phyloP scores from a whole-genome alignment of 192 early-diverging fungal genomes.

The Glomus cerebriforme region DNA sequence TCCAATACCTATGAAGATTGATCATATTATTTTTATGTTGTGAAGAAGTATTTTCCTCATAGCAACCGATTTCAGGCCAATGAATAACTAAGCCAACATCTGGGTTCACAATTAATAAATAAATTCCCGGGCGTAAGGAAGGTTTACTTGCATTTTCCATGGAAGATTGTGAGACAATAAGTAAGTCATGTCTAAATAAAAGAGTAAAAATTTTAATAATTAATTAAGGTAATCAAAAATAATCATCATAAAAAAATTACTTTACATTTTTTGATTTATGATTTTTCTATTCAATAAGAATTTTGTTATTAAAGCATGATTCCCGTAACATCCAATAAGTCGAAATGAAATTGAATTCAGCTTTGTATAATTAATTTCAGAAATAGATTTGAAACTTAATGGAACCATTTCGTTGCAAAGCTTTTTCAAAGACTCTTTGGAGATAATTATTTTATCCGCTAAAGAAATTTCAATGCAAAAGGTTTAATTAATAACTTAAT shows the following conservation, averaged over 20 bases:
- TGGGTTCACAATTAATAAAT: not conserved
- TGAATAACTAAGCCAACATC: slow-evolving; percentile 21
- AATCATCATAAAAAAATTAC: not conserved
- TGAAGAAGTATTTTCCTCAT: slow-evolving; percentile 27
- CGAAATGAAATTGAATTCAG: not conserved
- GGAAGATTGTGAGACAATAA: not conserved
- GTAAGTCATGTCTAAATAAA: not conserved
- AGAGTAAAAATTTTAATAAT: no score
- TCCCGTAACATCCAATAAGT: slow-evolving; percentile 27
- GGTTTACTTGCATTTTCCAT: not conserved
- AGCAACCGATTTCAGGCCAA: slow-evolving; percentile 28
- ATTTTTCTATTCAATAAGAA: not conserved
- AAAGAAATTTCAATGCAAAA: not conserved
- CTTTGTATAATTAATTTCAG: slow-evolving; percentile 23
- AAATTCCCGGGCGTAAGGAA: slow-evolving; percentile 1
- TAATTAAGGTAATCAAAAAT: not conserved
- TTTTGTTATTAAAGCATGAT: slow-evolving; percentile 18
- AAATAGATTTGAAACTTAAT: slow-evolving; percentile 17
- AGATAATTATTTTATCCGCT: slow-evolving; percentile 31
- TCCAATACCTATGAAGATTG: slow-evolving; percentile 35
- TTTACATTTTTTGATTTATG: slow-evolving; percentile 21
- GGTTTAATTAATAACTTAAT: no score
- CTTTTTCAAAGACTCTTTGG: not conserved
- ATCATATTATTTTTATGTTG: slow-evolving; percentile 33
- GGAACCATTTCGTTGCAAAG: slow-evolving; percentile 28